Evolutionary conservation across 257 asterid genomes (phyloP), one percentile per base, ranked within the genome.

Genomic region (Jasminum sambac): DNA sequence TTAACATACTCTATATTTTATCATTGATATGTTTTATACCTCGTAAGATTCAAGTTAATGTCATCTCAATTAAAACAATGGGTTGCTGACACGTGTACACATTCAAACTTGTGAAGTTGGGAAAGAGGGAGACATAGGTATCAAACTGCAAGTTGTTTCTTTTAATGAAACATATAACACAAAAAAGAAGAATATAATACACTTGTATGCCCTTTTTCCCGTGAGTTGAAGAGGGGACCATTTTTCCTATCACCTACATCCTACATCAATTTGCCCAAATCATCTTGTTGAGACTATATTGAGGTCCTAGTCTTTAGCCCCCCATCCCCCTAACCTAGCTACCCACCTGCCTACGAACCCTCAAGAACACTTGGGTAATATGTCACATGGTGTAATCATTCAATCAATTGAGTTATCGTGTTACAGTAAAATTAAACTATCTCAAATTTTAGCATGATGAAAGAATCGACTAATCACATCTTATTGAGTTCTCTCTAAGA

Each of bases 81-180:
- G 58, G 58, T 6, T 48, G 24, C n/a, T 55, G 34, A 21, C 61
- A 55, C 61, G 34, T 17, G 61, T 19, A 52, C 14, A 3, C 30
- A 17, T 19, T 52, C 3, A 17, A 52, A 52, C 30, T 55, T 21
- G 13, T n/a, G 44, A 37, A 63, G 48, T 24, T 61, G 75, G 63
- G 69, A 5, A 38, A 11, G 30, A 62, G 64, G 57, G 74, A 63
- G 78, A 57, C 50, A 48, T 37, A n/a, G 26, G 60, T 72, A 70
- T 79, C 70, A 64, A 76, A 70, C 70, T 61, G 62, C 21, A 79
- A 76, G 69, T 82, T 88, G 95, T 84, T 88, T 78, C 91, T 84
- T 88, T 88, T 84, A 85, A 85, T 88, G 91, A 84, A 88, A 85
- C 91, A 88, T 78, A 46, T n/a, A 30, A 4, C 36, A 50, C 1